Evolutionary conservation across 2,329 filamentous ascomycete species (phyloP), one percentile per base, ranked within the genome.

Genomic region (Aspergillus chevalieri): DNA sequence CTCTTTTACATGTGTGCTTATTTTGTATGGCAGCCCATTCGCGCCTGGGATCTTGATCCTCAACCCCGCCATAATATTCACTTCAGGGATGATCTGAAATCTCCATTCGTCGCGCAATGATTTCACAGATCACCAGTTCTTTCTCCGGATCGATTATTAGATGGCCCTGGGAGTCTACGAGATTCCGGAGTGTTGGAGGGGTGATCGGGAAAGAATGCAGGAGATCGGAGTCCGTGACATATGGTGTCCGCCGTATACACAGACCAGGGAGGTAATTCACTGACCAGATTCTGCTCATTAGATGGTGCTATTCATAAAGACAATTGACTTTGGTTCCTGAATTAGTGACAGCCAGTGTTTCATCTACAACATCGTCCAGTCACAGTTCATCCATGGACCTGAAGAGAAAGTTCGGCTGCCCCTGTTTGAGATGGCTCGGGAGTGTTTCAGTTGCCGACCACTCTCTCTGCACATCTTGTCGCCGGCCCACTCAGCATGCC

Each of bases 401-500:
- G 14, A 17, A 36, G 34, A 15, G 9, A 17, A n/a, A n/a, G 14
- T 9, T 17, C 34, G 34, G 34, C 15, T 36, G 34, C 34, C 34
- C 34, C 34, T 36, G 34, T 36, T 17, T 36, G 34, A 36, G 34
- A 15, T 36, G 26, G 10, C 10, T 17, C 15, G 34, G 34, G 14
- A 6, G 6, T 36, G 34, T 36, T 36, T 36, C 34, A 36, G 34
- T 17, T n/a, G 34, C 34, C 34, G 34, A 36, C 34, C 34, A 17
- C 33, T 3, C 34, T 17, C 8, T 36, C 14, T 17, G 26, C 9
- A 10, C 26, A 30, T 39, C 36, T 53, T 48, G 50, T 51, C 41
- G 47, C 44, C 39, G 49, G 26, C 43, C 49, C 56, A 51, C 52
- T 39, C 47, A 30, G 36, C 49, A 57, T 57, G 50, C 54, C 48